Evolutionary conservation across 2,329 filamentous ascomycete species (phyloP).

Genomic region (Trichoderma sp.): DNA sequence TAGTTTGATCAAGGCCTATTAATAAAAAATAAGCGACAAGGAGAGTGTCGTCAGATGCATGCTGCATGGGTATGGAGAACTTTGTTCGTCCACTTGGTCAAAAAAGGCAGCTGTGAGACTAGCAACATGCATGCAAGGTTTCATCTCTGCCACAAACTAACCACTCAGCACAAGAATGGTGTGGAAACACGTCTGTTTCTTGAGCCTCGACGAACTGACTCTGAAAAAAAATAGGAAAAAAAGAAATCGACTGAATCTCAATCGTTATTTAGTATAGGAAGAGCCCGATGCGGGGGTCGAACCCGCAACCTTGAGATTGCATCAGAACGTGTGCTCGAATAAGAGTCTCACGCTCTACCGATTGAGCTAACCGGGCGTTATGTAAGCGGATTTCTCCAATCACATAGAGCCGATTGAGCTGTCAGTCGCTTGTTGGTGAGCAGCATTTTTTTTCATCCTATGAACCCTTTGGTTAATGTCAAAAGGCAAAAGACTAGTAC

Average conservation of each 20-base stretch:
- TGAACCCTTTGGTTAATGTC: not conserved
- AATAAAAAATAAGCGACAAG: not conserved
- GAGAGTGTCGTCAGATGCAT: not conserved
- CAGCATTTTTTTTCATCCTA: not conserved
- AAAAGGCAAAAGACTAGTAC: not conserved
- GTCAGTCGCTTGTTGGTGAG: not conserved
- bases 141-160: not conserved
- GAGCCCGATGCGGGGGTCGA: conserved; percentile 46
- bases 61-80: not conserved
- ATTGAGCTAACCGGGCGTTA: conserved; percentile 39
- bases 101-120: not conserved
- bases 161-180: not conserved
- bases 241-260: not conserved
- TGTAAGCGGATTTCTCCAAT: not conserved
- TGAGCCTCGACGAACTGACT: not conserved
- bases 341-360: conserved; percentile 70
- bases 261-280: conserved; percentile 32
- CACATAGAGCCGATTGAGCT: not conserved
- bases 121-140: not conserved
- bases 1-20: not conserved
- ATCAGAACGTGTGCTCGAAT: conserved; percentile 26
- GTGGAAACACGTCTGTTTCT: not conserved
- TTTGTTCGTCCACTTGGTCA: not conserved
- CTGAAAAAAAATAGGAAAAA: not conserved
- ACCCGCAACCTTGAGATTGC: conserved; percentile 55